Evolutionary conservation across 179 eudicot species (phyloP), one percentile per base, ranked within the genome.

Genomic region (Monotropa hypopitys): DNA sequence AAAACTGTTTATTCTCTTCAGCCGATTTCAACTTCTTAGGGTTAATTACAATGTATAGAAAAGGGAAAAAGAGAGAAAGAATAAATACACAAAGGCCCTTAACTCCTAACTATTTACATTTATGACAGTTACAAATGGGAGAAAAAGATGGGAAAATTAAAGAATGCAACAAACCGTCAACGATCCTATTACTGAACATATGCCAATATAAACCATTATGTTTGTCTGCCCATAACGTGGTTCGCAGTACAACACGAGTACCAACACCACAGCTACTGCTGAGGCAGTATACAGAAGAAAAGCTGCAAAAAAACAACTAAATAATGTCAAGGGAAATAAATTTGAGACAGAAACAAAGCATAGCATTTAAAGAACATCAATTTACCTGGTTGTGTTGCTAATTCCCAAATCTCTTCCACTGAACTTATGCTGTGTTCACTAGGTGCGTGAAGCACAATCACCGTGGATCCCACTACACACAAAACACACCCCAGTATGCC

Each of bases 391-490:
- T 92, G 96, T 78, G 77, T 84, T 69, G 97, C 98, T 80, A 92
- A 79, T 56, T 81, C 91, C 98, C 98, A 94, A 76, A 94, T 90
- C 83, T 92, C 96, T 81, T 89, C 89, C 70, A 94, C 97, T 5
- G 98, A 92, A 74, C 81, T 83, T 62, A 94, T 66, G 74, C 84
- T 77, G 78, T 87, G 97, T 81, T 93, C 98, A 61, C 87, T 84
- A 54, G 97, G 98, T 76, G 97, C 98, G 84, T 93, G 97, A 79
- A 93, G 93, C 79, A 93, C 98, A 62, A 93, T 93, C 72, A 90
- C 75, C 23, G 82, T 84, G 20, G 93, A 90, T 30, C 96, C 97
- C 28, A 94, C 93, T 66, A 94, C 84, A 81, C 97, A 92, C 49
- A 92, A 86, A 77, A 90, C 85, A 82, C 98, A 94, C 30, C 97